Percentiles rank a stretch among this genome's conserved stretches.
phyloP scores from a whole-genome alignment of 257 asterid genomes.

The Scutellaria galericulata region DNA sequence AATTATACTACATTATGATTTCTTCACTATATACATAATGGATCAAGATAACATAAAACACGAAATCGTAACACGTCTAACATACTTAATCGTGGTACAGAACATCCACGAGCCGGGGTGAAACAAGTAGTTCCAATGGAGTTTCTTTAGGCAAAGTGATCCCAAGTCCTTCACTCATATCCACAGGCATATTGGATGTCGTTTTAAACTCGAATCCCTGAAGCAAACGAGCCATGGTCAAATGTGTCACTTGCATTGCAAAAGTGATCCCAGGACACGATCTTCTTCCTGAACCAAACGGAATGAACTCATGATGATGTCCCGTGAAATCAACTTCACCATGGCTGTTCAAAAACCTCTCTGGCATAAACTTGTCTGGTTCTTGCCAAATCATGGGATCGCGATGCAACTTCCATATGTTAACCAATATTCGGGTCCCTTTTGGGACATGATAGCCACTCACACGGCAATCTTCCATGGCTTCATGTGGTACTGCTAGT shows the following conservation, averaged over 20 bases:
- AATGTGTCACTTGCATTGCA: slow-evolving; percentile 49
- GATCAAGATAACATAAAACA: neutral
- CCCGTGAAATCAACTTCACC: slow-evolving; percentile 45
- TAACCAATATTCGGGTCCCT: slow-evolving; percentile 48
- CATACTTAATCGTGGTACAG: neutral
- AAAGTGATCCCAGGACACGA: slow-evolving; percentile 55
- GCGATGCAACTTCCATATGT: slow-evolving; percentile 60
- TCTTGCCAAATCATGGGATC: slow-evolving; percentile 58
- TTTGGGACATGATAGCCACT: slow-evolving; percentile 45
- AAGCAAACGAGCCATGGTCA: slow-evolving; percentile 53
- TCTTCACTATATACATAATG: too few relatives aligned
- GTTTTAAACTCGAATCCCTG: slow-evolving; percentile 55
- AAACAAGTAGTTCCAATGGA: slow-evolving; percentile 45
- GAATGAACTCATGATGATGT: slow-evolving; percentile 54
- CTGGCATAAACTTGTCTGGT: slow-evolving; percentile 49
- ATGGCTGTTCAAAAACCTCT: slow-evolving; percentile 52
- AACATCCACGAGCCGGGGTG: slow-evolving; percentile 33
- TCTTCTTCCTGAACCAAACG: slow-evolving; percentile 64
- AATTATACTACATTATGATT: too few relatives aligned
- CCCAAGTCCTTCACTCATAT: slow-evolving; percentile 56
- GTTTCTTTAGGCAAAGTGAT: slow-evolving; percentile 49
- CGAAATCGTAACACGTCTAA: neutral
- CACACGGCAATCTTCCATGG: slow-evolving; percentile 47
- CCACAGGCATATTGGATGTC: slow-evolving; percentile 38
- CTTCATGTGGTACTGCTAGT: slow-evolving; percentile 48